A percentile compares a stretch with the other conserved stretches of the same genome.
These are phyloP conservation scores for Lentinula sp. DNA, from an alignment of 768 basidiomycete species.

Conservation along the genomic window DNA sequence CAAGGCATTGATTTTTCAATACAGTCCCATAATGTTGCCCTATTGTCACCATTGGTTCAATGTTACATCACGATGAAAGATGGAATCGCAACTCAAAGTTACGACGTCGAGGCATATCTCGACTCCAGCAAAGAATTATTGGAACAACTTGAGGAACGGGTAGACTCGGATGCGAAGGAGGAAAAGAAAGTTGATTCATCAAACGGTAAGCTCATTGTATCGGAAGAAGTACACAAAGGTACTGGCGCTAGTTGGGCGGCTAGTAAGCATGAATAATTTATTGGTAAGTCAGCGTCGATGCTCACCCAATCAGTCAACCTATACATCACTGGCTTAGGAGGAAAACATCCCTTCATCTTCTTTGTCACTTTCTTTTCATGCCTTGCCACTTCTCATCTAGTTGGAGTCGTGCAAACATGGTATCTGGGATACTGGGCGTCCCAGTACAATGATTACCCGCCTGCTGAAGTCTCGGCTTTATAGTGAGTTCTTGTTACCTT, in stretches of 20 bases:
- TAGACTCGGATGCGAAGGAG: not conserved
- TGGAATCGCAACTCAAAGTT: slow-evolving; percentile 27
- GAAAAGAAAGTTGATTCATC: slow-evolving; percentile 6
- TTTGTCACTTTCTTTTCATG: slow-evolving; percentile 8
- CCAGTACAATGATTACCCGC: slow-evolving; percentile 22
- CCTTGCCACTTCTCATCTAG: slow-evolving; percentile 10
- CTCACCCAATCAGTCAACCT: slow-evolving; percentile 10
- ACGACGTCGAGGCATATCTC: not conserved
- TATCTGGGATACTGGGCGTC: slow-evolving; percentile 29
- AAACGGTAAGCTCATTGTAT: slow-evolving; percentile 39
- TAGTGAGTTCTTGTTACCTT: slow-evolving; percentile 16
- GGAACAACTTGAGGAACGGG: not conserved
- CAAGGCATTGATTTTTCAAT: not conserved
- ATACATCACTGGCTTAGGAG: slow-evolving; percentile 11
- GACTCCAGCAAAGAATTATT: not conserved
- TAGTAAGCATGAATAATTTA: slow-evolving; percentile 11
- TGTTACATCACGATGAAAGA: slow-evolving; percentile 34
- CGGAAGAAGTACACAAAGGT: slow-evolving; percentile 39
- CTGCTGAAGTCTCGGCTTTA: slow-evolving; percentile 20
- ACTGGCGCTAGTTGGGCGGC: slow-evolving; percentile 33
- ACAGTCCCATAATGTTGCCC: slow-evolving; percentile 27
- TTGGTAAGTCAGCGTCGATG: no score
- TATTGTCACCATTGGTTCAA: slow-evolving; percentile 17
- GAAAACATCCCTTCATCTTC: slow-evolving; percentile 10
- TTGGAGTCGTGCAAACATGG: slow-evolving; percentile 21